phyloP scores from a whole-genome alignment of 768 basidiomycete genomes.

The Naganishia vaughanmartiniae region DNA sequence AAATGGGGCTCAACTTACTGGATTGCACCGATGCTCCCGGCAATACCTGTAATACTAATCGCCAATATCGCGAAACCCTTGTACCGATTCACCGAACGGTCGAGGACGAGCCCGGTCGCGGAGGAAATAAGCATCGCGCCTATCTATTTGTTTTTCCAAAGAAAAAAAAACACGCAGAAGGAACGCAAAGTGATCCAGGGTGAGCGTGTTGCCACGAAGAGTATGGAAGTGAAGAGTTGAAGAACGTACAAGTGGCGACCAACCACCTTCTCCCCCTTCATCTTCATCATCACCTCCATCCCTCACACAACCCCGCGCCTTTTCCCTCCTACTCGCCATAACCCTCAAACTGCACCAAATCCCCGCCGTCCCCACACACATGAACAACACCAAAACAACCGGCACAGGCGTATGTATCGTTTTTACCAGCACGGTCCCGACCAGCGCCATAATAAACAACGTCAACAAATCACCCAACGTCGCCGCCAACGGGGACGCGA shows the following conservation, averaged over 20 bases:
- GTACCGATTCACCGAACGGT: conserved; percentile 80
- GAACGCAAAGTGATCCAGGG: no score
- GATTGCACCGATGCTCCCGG: conserved; percentile 85
- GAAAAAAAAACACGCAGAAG: not conserved
- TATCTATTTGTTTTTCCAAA: conserved; percentile 34
- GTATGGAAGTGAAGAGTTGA: not conserved
- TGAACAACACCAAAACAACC: conserved; percentile 57
- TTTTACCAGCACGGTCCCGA: conserved; percentile 63
- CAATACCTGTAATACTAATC: conserved; percentile 84
- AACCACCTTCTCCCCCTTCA: conserved; percentile 66
- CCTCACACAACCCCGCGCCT: not conserved
- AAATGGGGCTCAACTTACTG: conserved; percentile 41
- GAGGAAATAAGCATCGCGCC: conserved; percentile 60
- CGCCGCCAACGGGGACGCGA: conserved; percentile 87
- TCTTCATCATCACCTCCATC: not conserved
- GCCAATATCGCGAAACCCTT: conserved; percentile 83
- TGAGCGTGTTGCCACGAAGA: not conserved
- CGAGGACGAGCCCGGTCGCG: conserved; percentile 85
- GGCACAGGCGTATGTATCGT: conserved; percentile 67
- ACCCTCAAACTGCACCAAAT: conserved; percentile 8
- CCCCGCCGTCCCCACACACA: conserved; percentile 12
- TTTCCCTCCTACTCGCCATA: not conserved
- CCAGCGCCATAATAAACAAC: conserved; percentile 70
- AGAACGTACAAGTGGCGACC: conserved; percentile 68
- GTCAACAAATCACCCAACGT: conserved; percentile 92